Evolutionary conservation across 345 rosid species (phyloP), one percentile per base, ranked within the genome.

Genomic region (Salix arbutifolia): DNA sequence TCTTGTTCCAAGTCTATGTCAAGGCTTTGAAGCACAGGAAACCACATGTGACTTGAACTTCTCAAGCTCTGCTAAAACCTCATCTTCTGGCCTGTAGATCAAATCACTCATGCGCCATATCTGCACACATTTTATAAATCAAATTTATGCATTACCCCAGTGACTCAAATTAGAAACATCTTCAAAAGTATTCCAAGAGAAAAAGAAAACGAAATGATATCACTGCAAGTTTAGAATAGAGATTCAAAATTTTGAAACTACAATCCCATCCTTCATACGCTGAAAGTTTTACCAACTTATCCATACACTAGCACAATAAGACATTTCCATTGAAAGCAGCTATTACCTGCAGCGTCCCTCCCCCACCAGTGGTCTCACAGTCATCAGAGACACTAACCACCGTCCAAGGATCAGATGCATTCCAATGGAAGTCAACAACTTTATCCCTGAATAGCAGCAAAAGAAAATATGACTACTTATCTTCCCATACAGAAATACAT

Each of bases 361-460:
- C 99, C 73, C 98, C 99, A 66, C 98, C 98, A 19, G 93, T 91
- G 26, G 89, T 82, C 40, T 91, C 98, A 82, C 99, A 95, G 86
- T 95, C 99, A 85, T 95, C 99, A 16, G 99, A 95, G 19, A 95
- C 99, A 74, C 97, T 95, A 30, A 93, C 98, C 79, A 95, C 75
- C 8, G 98, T 95, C 99, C 99, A 95, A 17, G 99, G 97, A 83
- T 95, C 98, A 25, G 88, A 79, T 12, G 90, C 70, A 76, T 93
- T 91, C 98, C 94, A 95, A 82, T 95, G 99, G 83, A 93, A 93
- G 82, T 95, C 99, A 23, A 95, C 97, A 17, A 95, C 96, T 77
- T 95, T 95, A 88, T 95, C 99, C 90, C 99, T 95, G 79, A 6
- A 67, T 35, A 33, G 46, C n/a, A 18, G 9, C 0, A 21, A 53